Evolutionary conservation across 331 rosid genomes (phyloP).

Genomic region (Rosa hybrid): DNA sequence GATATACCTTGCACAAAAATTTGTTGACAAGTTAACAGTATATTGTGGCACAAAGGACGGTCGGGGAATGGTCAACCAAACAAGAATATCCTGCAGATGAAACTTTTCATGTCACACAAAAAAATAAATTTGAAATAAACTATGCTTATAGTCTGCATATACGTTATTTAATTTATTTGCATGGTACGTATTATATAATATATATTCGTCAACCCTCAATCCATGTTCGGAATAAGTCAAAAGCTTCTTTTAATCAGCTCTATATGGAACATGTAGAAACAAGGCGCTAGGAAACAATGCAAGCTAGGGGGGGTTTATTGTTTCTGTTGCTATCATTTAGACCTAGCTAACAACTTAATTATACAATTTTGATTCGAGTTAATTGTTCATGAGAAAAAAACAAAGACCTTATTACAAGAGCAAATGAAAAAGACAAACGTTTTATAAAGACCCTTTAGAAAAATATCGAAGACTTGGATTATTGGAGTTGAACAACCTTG

Average conservation of each 20-base stretch:
- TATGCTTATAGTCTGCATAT: not conserved
- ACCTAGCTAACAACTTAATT: not conserved
- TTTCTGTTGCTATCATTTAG: not conserved
- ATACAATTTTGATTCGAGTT: not conserved
- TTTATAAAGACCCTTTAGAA: not conserved
- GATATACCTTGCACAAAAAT: too few species aligned
- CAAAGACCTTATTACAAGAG: not conserved
- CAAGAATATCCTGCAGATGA: not conserved
- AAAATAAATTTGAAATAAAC: too few species aligned
- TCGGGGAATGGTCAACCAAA: not conserved
- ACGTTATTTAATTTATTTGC: not conserved
- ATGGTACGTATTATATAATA: not conserved
- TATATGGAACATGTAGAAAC: not conserved
- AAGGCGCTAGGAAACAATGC: slow-evolving; percentile 4
- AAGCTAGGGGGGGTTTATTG: not conserved
- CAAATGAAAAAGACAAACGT: not conserved
- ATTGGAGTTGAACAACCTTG: not conserved
- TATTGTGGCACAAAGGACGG: not conserved
- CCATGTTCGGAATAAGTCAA: slow-evolving; percentile 21
- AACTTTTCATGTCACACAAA: not conserved
- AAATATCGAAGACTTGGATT: not conserved
- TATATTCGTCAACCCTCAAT: slow-evolving; percentile 13
- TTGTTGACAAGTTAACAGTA: not conserved
- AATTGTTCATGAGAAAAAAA: not conserved
- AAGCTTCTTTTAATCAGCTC: slow-evolving; percentile 3